Percentiles rank a stretch among this genome's conserved stretches.
phyloP scores from a whole-genome alignment of 352 stramenopile genomes.

The Blastocystis sp. region DNA sequence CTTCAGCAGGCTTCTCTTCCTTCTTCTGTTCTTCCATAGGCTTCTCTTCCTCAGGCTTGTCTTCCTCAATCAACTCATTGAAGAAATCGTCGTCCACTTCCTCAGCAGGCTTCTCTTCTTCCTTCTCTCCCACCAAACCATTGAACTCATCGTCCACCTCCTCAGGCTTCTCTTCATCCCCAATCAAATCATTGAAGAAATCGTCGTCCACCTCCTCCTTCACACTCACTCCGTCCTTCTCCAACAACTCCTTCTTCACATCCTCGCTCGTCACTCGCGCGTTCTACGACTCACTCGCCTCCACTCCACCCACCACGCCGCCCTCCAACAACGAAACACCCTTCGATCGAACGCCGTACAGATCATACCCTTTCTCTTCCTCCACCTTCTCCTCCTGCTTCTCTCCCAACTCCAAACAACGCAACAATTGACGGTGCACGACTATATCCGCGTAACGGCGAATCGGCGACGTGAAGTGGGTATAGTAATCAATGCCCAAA shows the following conservation, averaged over 20 bases:
- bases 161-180: no score
- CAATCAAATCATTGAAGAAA: constrained; percentile 32
- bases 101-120: not conserved
- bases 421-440: constrained; percentile 70
- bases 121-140: not conserved
- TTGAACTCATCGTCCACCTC: not conserved
- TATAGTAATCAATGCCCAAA: constrained; percentile 71
- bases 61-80: not conserved
- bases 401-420: not conserved
- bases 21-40: not conserved
- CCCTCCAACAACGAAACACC: constrained; percentile 21
- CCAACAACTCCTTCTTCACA: constrained; percentile 8
- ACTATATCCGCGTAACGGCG: constrained; percentile 72
- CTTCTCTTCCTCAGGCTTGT: not conserved
- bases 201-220: constrained; percentile 7
- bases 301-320: not conserved
- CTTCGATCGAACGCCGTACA: constrained; percentile 17
- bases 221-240: not conserved
- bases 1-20: not conserved
- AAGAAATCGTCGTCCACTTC: constrained; percentile 28
- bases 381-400: not conserved
- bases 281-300: constrained; percentile 5
- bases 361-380: constrained; percentile 47
- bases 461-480: constrained; percentile 72
- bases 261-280: not conserved